These are phyloP conservation scores for Polytrichum commune DNA, from an alignment of 225 moss, liverwort and hornwort species.

Conservation along the genomic window DNA sequence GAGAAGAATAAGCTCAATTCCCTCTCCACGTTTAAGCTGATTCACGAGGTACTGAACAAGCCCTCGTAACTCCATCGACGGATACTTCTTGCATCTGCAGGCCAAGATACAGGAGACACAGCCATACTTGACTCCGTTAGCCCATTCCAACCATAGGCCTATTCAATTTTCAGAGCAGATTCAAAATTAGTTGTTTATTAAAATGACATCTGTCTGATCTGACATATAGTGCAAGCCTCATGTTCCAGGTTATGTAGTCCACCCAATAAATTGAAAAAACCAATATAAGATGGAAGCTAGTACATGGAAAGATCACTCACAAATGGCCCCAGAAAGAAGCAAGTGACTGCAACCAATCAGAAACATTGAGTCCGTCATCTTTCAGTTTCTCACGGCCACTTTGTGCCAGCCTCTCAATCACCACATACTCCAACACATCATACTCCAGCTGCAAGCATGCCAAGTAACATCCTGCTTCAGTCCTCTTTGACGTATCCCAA, in stretches of 20 bases:
- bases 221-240: too few species aligned
- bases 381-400: slow-evolving; percentile 96
- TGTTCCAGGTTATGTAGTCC: too few species aligned
- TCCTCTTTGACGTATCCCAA: slow-evolving; percentile 8
- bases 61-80: slow-evolving; percentile 98
- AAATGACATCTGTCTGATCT: too few species aligned
- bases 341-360: slow-evolving; percentile 99
- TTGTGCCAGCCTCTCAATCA: slow-evolving; percentile 95
- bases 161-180: too few species aligned
- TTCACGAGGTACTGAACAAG: slow-evolving; percentile 97
- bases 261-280: too few species aligned
- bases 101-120: not conserved
- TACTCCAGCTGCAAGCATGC: slow-evolving; percentile 83
- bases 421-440: slow-evolving; percentile 98
- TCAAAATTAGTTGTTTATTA: too few species aligned
- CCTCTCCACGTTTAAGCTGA: slow-evolving; percentile 99
- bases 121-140: not conserved
- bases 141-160: too few species aligned
- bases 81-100: slow-evolving; percentile 96
- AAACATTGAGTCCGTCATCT: slow-evolving; percentile 96
- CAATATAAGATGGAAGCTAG: too few species aligned
- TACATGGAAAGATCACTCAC: slow-evolving; percentile 37
- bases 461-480: slow-evolving; percentile 9
- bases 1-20: slow-evolving; percentile 93
- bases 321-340: slow-evolving; percentile 99